Base-by-base conservation (phyloP, 1,284 basidiomycete genomes). In the Apiotrichum gracile region DNA sequence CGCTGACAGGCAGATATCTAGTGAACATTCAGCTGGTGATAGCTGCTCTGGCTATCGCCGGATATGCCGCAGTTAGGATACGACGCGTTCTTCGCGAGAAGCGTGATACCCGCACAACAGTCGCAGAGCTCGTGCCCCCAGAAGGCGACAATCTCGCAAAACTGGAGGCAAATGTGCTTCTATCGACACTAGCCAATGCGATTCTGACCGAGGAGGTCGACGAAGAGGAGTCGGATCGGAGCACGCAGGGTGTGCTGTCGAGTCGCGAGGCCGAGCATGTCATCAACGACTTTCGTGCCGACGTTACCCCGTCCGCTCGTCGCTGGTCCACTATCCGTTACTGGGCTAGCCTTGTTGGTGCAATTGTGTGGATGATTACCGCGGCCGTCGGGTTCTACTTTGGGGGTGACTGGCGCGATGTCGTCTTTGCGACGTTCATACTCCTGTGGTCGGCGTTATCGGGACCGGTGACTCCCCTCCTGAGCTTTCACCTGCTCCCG, bases 161-260 rank as follows among this genome's bases (percentile, higher is more conserved):
- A 21, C 57, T 74, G 24, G 73, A 74, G 52, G 66, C 70, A 4
- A 56, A 63, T 17, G 68, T 72, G 22, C 67, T 73, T 21, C 43
- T 73, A 8, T 51, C 58, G 12, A 51, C 67, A 6, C 39, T 73
- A 2, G 69, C 68, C 4, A 48, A 56, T 14, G 27, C 19, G 19
- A 27, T 40, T 16, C 27, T 40, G 9, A 16, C 19, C 4, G 33
- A 35, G 33, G 39, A 31, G 17, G 16, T 13, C 8, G 43, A 13
- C 9, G 4, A 17, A 25, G 16, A 5, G 7, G n/a, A 38, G 14
- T 17, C 33, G 2, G 37, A 13, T 17, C 4, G 4, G 37, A 46
- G 33, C 35, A 17, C 35, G 16, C 4, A 13, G 12, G 26, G 50
- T 48, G 25, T 47, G 4, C 33, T 60, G 3, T 41, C 55, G n/a